Conservation (phyloP, 2,329 filamentous ascomycete species). For the Scedosporium aurantiacum region DNA sequence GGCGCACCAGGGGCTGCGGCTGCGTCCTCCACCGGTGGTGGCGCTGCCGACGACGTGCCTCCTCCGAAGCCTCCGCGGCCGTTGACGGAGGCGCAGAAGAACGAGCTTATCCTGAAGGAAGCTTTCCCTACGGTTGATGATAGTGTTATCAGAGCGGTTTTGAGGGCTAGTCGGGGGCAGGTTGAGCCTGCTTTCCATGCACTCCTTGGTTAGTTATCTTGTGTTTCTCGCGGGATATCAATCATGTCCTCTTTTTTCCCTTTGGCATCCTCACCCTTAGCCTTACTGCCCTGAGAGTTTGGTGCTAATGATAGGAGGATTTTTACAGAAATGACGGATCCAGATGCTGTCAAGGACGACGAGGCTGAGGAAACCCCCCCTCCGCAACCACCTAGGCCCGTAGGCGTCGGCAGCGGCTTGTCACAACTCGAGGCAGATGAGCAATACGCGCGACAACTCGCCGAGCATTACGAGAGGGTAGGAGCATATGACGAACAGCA, state of each 20-base stretch:
- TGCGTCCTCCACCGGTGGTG: constrained; percentile 21
- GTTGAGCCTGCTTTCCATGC: constrained; percentile 95
- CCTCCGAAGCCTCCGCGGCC: constrained; percentile 82
- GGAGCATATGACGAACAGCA: constrained; percentile 47
- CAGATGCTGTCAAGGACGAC: constrained; percentile 50
- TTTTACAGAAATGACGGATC: constrained; percentile 66
- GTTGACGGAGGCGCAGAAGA: constrained; percentile 69
- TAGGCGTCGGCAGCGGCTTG: constrained; percentile 46
- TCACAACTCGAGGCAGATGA: constrained; percentile 86
- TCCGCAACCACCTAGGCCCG: constrained; percentile 68
- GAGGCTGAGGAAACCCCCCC: constrained; percentile 53
- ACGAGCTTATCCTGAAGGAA: constrained; percentile 79
- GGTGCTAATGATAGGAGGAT: neutral
- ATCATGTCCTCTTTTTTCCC: too few relatives aligned
- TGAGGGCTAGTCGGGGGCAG: constrained; percentile 74
- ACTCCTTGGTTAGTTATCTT: constrained; percentile 54
- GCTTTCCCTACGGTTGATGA: constrained; percentile 80
- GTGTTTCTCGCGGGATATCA: too few relatives aligned
- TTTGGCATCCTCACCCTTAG: too few relatives aligned
- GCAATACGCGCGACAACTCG: constrained; percentile 80
- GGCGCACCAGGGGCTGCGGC: constrained; percentile 10
- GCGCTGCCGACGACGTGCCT: constrained; percentile 28
- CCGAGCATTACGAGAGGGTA: constrained; percentile 71
- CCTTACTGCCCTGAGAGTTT: too few relatives aligned
- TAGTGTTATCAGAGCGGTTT: constrained; percentile 73